Evolutionary conservation across 2,329 filamentous ascomycete species (phyloP).

Genomic region (Botrytis hyacinthi): DNA sequence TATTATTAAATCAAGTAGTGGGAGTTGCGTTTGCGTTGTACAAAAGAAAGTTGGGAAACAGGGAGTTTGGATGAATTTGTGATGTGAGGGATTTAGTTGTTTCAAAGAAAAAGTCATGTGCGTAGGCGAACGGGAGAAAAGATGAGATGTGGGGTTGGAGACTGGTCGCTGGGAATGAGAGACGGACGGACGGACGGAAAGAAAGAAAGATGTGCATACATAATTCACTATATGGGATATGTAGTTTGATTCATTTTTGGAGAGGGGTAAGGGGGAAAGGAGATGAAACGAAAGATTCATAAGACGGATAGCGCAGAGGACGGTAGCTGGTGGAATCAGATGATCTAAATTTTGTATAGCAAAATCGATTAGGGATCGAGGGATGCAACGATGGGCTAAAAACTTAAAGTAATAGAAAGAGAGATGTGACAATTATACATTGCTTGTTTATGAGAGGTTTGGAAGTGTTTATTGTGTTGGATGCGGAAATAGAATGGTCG

Average conservation of each 20-base stretch:
- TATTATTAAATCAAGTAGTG: slow-evolving; percentile 4
- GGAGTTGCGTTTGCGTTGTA: neutral
- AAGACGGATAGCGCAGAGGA: neutral
- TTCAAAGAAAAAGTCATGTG: neutral
- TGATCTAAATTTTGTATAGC: neutral
- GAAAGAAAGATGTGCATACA: neutral
- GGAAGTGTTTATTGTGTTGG: neutral
- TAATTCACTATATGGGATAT: neutral
- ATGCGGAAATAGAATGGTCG: neutral
- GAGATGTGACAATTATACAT: neutral
- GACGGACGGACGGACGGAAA: neutral
- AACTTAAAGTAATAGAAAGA: neutral
- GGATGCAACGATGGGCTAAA: neutral
- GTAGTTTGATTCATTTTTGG: neutral
- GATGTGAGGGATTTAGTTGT: neutral
- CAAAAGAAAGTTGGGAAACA: neutral
- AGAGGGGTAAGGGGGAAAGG: neutral
- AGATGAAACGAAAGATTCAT: neutral
- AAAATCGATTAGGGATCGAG: neutral
- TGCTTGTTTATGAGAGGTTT: neutral
- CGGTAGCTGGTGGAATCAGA: neutral
- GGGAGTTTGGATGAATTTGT: slow-evolving; percentile 9
- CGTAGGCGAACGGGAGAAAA: neutral
- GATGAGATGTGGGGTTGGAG: neutral
- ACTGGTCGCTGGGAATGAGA: neutral